Conservation (phyloP, 2,329 filamentous ascomycete genomes). For the Raffaelea ambrosiae region DNA sequence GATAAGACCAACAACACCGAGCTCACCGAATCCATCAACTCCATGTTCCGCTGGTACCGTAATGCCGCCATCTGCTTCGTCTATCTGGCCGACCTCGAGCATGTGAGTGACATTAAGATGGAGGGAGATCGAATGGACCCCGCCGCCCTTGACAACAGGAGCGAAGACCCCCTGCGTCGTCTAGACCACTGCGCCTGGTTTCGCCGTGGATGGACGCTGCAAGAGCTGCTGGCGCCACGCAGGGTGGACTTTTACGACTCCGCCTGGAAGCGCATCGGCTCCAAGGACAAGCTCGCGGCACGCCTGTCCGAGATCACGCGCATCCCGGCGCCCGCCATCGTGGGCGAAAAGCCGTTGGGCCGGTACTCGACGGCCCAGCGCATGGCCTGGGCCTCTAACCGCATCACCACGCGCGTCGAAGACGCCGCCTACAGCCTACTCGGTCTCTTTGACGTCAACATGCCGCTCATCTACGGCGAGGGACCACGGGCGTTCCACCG, state of each 20-base stretch:
- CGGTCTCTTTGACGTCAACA: conserved; percentile 13
- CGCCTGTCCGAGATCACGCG: conserved; percentile 5
- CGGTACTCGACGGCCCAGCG: conserved; percentile 6
- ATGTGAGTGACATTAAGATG: background rate
- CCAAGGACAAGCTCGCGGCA: conserved; percentile 1
- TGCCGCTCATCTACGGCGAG: conserved; percentile 15
- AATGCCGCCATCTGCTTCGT: conserved; percentile 8
- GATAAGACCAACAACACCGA: conserved; percentile 13
- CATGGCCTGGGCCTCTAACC: conserved; percentile 13
- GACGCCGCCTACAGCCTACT: conserved; percentile 14
- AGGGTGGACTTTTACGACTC: conserved; percentile 9
- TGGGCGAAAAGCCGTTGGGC: background rate
- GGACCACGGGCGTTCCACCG: conserved; percentile 11
- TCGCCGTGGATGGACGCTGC: conserved; percentile 13
- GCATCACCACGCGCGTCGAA: conserved; percentile 11
- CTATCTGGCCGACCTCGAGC: conserved; percentile 4
- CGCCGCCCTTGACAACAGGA: no score
- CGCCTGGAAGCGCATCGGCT: conserved; percentile 8
- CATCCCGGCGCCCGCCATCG: conserved; percentile 5
- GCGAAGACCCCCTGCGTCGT: background rate
- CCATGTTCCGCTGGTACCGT: conserved; percentile 13
- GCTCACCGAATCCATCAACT: conserved; percentile 13
- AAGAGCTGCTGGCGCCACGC: conserved; percentile 12
- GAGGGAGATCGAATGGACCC: background rate
- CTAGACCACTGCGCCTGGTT: conserved; percentile 10